A percentile compares a stretch with the other conserved stretches of the same genome.
These are phyloP conservation scores for Leishmania turanica DNA, from an alignment of 208 protist species.

Conservation along the genomic window DNA sequence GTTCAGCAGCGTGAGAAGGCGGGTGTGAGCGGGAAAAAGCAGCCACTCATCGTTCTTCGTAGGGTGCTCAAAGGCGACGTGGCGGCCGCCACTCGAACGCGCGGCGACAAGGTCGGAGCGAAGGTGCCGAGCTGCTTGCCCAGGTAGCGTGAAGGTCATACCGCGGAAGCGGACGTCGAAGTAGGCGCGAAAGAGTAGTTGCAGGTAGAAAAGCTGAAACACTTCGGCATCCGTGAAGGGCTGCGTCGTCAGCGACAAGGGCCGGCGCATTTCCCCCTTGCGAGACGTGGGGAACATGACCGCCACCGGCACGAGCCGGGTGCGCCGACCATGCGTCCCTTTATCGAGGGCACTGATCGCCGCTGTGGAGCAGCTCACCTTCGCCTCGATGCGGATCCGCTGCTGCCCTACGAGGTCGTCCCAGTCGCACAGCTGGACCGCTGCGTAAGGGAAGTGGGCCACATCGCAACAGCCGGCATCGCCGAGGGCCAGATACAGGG, in stretches of 20 bases:
- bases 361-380: constrained; percentile 18
- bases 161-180: constrained; percentile 74
- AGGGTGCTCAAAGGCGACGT: constrained; percentile 73
- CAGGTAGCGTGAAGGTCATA: constrained; percentile 26
- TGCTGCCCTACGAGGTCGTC: constrained; percentile 31
- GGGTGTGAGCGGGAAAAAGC: constrained; percentile 62
- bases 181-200: constrained; percentile 79
- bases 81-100: constrained; percentile 30
- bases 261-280: constrained; percentile 33
- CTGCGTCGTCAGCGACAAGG: constrained; percentile 45
- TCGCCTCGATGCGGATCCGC: constrained; percentile 31
- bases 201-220: constrained; percentile 86
- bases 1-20: constrained; percentile 50
- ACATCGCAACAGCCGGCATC: constrained; percentile 55
- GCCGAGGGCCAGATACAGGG: constrained; percentile 60
- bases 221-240: constrained; percentile 84
- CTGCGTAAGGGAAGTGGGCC: constrained; percentile 43
- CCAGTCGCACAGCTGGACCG: constrained; percentile 49
- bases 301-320: constrained; percentile 32
- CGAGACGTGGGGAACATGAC: constrained; percentile 33
- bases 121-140: constrained; percentile 23
- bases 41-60: constrained; percentile 36
- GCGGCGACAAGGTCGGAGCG: constrained; percentile 59
- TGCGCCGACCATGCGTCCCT: background rate
- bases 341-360: constrained; percentile 15